Base-by-base conservation (phyloP, 805 yeast genomes). In the Metschnikowia reukaufii region DNA sequence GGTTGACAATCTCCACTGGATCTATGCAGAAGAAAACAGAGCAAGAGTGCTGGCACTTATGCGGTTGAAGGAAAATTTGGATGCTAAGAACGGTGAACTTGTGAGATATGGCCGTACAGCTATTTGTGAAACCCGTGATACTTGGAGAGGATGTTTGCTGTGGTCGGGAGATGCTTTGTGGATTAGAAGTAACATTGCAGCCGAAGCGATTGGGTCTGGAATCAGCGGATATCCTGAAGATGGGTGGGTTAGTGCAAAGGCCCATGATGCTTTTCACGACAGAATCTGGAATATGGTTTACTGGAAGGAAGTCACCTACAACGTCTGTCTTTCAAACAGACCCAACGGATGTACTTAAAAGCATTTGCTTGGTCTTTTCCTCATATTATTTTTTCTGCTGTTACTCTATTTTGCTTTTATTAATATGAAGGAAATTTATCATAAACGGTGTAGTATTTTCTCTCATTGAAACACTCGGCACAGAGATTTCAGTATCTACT, bases 11-110 rank as follows among this genome's bases (percentile, higher is more conserved):
- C 25, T 10, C 25, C 8, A 16, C 16, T 43, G 47, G 47, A n/a
- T 21, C 4, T 43, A 43, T 36, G 42, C 19, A 8, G 18, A 16
- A 4, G 27, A 23, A 4, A 36, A 43, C 32, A 12, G 18, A 16
- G 47, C 47, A 6, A 27, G 42, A 13, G 47, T 43, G 33, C 42
- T 43, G 47, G 36, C 37, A 4, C 19, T 43, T 23, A 15, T n/a
- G 2, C 20, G 10, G 13, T 27, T 44, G 23, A 23, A 29, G 18
- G 18, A 20, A 6, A 16, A 18, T 4, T 38, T 44, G 39, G 30
- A 27, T 6, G 20, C 16, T 17, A n/a, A 31, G 32, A 29, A 38
- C 9, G 30, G 19, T 2, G 10, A 13, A 7, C 29, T 27, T 4
- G 8, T 35, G 30, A 18, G 12, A 12, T 34, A 23, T 10, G 15